Percentiles rank a stretch among this genome's conserved stretches.
Conservation (phyloP, 495 filamentous ascomycete genomes). For the Glarea lozoyensis region DNA sequence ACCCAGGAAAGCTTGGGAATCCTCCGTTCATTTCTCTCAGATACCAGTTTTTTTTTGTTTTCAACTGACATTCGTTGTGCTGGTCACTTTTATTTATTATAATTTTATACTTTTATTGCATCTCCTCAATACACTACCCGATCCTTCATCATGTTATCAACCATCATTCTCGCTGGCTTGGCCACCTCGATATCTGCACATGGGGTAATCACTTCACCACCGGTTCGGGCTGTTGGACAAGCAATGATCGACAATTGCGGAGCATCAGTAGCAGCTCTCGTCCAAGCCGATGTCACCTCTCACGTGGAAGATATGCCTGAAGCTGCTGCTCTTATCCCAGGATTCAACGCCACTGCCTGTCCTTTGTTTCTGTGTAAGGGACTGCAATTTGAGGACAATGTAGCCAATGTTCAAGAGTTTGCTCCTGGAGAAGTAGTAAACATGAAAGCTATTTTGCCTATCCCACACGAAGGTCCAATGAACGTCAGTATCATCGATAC, state of each 20-base stretch:
- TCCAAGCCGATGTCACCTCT: slow-evolving; percentile 53
- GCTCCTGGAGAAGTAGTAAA: slow-evolving; percentile 49
- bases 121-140: not conserved
- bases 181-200: slow-evolving; percentile 47
- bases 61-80: slow-evolving; percentile 6
- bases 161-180: slow-evolving; percentile 36
- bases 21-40: no score
- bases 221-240: slow-evolving; percentile 48
- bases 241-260: slow-evolving; percentile 55
- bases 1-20: no score
- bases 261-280: slow-evolving; percentile 48
- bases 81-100: slow-evolving; percentile 4
- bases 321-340: slow-evolving; percentile 40
- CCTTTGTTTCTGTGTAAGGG: slow-evolving; percentile 66
- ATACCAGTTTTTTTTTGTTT: no score
- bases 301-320: slow-evolving; percentile 62
- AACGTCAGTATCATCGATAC: slow-evolving; percentile 14
- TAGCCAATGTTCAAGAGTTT: slow-evolving; percentile 52
- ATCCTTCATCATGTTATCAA: slow-evolving; percentile 7
- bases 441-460: slow-evolving; percentile 36
- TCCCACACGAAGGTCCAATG: slow-evolving; percentile 13
- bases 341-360: slow-evolving; percentile 50
- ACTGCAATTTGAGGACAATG: slow-evolving; percentile 64
- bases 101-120: not conserved
- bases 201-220: slow-evolving; percentile 52